A percentile compares a stretch with the other conserved stretches of the same genome.
Evolutionary conservation across 805 yeast genomes (phyloP).

Genomic region (Starmerella roubikii): DNA sequence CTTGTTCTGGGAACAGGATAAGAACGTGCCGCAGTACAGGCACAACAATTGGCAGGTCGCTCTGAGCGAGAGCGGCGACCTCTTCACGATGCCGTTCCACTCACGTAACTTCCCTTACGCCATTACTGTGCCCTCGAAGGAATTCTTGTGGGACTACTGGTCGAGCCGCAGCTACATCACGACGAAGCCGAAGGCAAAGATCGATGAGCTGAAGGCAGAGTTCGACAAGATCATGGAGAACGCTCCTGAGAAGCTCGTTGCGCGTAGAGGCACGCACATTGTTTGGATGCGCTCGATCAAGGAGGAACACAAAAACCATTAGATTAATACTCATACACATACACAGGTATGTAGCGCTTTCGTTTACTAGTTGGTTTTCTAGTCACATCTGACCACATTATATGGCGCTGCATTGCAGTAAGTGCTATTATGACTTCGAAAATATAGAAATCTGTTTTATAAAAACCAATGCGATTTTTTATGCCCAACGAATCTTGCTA

Average conservation of each 20-base stretch:
- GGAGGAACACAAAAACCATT: too few species aligned
- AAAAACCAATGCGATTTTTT: too few species aligned
- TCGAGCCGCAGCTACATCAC: constrained; percentile 43
- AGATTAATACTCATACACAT: too few species aligned
- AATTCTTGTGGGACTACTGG: constrained; percentile 38
- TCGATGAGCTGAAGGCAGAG: constrained; percentile 22
- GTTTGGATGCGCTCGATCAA: constrained; percentile 21
- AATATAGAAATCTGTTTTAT: neutral
- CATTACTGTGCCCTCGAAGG: constrained; percentile 13
- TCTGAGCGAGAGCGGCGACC: constrained; percentile 23
- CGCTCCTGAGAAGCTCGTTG: constrained; percentile 10
- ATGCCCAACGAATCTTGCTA: neutral
- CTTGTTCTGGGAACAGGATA: constrained; percentile 29
- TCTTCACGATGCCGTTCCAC: constrained; percentile 30
- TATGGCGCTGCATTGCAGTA: neutral
- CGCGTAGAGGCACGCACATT: constrained; percentile 21
- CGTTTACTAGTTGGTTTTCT: too few species aligned
- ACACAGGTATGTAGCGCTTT: too few species aligned
- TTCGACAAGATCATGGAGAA: constrained; percentile 19
- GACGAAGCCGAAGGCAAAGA: constrained; percentile 29
- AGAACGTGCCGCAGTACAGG: constrained; percentile 44
- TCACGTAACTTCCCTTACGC: constrained; percentile 23
- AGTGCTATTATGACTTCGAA: too few species aligned
- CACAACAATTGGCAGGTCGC: constrained; percentile 35
- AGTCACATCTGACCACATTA: too few species aligned